Percentiles rank a stretch among this genome's conserved stretches.
Evolutionary conservation across 441 rosid genomes (phyloP).

Genomic region (Pelargonium fulgidum): DNA sequence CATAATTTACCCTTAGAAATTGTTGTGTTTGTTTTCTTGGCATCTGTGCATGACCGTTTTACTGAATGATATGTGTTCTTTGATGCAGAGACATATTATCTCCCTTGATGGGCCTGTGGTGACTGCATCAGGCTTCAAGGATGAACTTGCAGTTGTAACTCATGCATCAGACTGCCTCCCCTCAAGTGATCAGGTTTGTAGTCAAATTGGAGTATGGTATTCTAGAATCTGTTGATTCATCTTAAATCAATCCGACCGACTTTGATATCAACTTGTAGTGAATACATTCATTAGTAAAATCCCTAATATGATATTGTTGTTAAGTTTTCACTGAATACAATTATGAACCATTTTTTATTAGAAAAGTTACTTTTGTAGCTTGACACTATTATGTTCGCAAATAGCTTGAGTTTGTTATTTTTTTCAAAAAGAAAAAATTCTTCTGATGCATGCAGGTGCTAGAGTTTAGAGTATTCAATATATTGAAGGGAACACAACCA

Average conservation of each 20-base stretch:
- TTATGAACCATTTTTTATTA: background rate
- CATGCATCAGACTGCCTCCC: slow-evolving; percentile 79
- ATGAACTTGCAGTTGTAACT: slow-evolving; percentile 76
- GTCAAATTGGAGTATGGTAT: slow-evolving; percentile 3
- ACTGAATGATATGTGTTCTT: background rate
- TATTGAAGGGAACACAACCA: slow-evolving; percentile 49
- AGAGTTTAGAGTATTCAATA: slow-evolving; percentile 57
- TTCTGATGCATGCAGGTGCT: slow-evolving; percentile 50
- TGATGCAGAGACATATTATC: slow-evolving; percentile 65
- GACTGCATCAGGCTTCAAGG: slow-evolving; percentile 71
- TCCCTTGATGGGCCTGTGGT: slow-evolving; percentile 85
- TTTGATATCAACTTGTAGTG: slow-evolving; percentile 7
- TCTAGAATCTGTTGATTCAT: slow-evolving; percentile 10
- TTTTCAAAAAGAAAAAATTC: slow-evolving; percentile 5
- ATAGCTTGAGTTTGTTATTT: slow-evolving; percentile 9
- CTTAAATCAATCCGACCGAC: background rate
- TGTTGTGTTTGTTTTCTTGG: background rate
- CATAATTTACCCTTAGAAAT: background rate
- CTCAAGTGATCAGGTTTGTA: slow-evolving; percentile 68
- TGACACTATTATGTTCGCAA: background rate
- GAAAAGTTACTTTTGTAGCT: background rate
- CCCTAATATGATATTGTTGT: background rate
- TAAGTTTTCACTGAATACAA: background rate
- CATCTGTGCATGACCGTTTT: slow-evolving; percentile 8
- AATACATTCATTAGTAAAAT: background rate